These are phyloP conservation scores for Sicyos baderoa DNA, from an alignment of 306 rosid genomes.

Conservation along the genomic window DNA sequence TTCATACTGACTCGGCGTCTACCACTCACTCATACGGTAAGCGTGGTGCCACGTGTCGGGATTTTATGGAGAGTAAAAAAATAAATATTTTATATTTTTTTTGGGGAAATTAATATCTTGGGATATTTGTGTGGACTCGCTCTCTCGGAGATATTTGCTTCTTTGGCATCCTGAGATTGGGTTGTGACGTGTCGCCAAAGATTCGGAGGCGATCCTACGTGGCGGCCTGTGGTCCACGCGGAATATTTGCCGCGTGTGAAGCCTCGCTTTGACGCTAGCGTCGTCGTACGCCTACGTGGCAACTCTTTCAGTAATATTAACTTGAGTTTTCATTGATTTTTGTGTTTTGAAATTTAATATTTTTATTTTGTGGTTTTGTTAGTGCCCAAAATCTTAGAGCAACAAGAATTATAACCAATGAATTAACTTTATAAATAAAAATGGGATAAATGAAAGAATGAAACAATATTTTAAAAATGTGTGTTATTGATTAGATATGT, in stretches of 20 bases:
- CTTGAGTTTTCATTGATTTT: no score
- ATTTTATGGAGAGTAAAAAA: not conserved
- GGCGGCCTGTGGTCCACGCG: slow-evolving; percentile 20
- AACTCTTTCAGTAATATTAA: not conserved
- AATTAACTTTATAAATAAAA: no score
- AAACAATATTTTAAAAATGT: no score
- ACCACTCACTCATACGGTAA: slow-evolving; percentile 12
- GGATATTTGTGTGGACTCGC: slow-evolving; percentile 11
- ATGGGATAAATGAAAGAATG: no score
- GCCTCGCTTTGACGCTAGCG: not conserved
- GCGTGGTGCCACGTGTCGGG: slow-evolving; percentile 7
- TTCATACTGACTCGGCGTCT: not conserved
- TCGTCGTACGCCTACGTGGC: slow-evolving; percentile 13
- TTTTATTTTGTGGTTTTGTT: no score
- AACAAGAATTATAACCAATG: no score
- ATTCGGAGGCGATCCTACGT: slow-evolving; percentile 27
- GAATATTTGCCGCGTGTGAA: slow-evolving; percentile 32
- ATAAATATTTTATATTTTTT: no score
- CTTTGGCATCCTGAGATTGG: not conserved
- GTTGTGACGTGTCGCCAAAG: slow-evolving; percentile 21
- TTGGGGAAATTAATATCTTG: not conserved
- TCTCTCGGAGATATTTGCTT: slow-evolving; percentile 14
- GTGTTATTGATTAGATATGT: no score
- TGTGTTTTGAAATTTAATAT: no score
- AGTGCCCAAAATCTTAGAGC: no score